Base-by-base conservation (phyloP, 2,329 filamentous ascomycete genomes). In the Aureobasidium pullulans region DNA sequence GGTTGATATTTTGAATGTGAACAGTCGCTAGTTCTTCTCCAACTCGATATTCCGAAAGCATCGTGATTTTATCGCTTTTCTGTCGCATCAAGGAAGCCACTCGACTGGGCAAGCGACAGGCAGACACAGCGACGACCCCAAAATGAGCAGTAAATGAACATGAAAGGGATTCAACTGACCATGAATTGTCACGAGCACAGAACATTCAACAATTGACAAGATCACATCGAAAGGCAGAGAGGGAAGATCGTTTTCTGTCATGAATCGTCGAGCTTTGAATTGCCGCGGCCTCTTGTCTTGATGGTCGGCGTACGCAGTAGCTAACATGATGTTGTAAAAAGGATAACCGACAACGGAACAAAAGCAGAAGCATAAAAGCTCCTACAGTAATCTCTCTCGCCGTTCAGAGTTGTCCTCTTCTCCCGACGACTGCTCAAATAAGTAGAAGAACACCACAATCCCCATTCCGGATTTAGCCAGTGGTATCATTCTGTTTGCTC, bases 391-490 rank as follows among this genome's bases (percentile, higher is more conserved):
- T 5, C 34, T 8, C 13, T 36, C 34, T 36, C 13, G 34, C 34
- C 8, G 34, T 36, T 36, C 34, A 36, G 4, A 13, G 8, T 36
- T 13, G 34, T 8, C 13, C 34, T 13, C 13, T 36, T 36, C 34
- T 13, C 34, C 8, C 34, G 34, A 36, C 4, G 34, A 36, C 34
- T 36, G 34, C 34, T 36, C 34, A 36, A 36, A 9, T 10, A 48
- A 16, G 19, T 34, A 16, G 23, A 48, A 34, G n/a, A 36, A 48
- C 46, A 48, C 46, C 46, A 48, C 46, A 48, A 48, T 48, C 46
- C 46, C 46, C 46, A 48, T 48, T 48, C 46, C 46, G 46, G 46
- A 36, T 49, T 23, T 37, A 49, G 32, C 47, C 46, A 36, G 47
- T 49, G 28, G 29, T 44, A 49, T 23, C 47, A 16, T 19, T 49